phyloP scores from a whole-genome alignment of 2,329 filamentous ascomycete genomes.

The Pyricularia grisea region DNA sequence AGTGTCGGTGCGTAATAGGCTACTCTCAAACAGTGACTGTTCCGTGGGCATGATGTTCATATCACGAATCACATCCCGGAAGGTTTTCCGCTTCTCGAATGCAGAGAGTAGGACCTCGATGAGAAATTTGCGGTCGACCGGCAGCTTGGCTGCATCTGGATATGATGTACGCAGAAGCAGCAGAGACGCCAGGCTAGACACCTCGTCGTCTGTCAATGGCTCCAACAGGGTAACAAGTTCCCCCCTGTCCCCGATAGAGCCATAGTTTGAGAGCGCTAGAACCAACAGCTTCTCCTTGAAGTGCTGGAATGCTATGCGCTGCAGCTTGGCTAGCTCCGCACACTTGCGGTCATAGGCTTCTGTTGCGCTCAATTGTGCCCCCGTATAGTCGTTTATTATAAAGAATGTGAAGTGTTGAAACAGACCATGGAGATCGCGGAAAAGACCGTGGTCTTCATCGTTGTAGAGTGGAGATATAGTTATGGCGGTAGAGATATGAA shows the following conservation, averaged over 20 bases:
- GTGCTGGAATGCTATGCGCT: slow-evolving; percentile 66
- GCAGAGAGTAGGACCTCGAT: slow-evolving; percentile 64
- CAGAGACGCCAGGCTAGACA: slow-evolving; percentile 56
- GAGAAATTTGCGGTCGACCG: slow-evolving; percentile 53
- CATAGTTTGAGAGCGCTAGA: slow-evolving; percentile 85
- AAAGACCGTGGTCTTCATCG: slow-evolving; percentile 61
- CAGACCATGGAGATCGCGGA: slow-evolving; percentile 74
- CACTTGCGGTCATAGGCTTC: slow-evolving; percentile 78
- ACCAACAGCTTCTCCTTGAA: slow-evolving; percentile 91
- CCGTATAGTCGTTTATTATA: slow-evolving; percentile 83
- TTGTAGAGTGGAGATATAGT: slow-evolving; percentile 70
- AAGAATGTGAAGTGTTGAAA: slow-evolving; percentile 83
- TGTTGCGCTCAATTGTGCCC: slow-evolving; percentile 60
- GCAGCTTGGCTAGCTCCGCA: slow-evolving; percentile 64
- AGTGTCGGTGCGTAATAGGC: slow-evolving; percentile 69
- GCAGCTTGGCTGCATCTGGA: slow-evolving; percentile 58
- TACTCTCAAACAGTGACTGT: slow-evolving; percentile 65
- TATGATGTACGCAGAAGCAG: slow-evolving; percentile 79
- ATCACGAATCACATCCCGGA: slow-evolving; percentile 67
- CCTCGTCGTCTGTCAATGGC: slow-evolving; percentile 63
- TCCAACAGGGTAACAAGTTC: slow-evolving; percentile 72
- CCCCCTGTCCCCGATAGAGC: slow-evolving; percentile 68
- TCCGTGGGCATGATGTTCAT: slow-evolving; percentile 81
- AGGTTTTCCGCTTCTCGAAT: slow-evolving; percentile 71
- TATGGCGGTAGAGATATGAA: slow-evolving; percentile 73